A percentile compares a stretch with the other conserved stretches of the same genome.
These are phyloP conservation scores for Paramecium octaurelia DNA, from an alignment of 73 alveolate species.

Conservation along the genomic window DNA sequence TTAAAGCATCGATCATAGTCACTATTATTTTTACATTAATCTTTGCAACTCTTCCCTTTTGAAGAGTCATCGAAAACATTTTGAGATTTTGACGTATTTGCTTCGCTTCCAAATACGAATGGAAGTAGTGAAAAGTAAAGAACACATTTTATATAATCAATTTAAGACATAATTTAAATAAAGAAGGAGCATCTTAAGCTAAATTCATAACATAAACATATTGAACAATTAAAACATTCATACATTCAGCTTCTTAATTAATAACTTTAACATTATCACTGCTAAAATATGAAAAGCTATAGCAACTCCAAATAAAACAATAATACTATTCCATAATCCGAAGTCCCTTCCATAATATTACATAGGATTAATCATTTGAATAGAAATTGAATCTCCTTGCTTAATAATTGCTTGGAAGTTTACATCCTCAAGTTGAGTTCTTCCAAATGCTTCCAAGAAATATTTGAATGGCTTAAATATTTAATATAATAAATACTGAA, in stretches of 20 bases:
- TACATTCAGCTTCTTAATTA: neutral
- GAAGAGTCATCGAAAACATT: neutral
- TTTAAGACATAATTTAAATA: neutral
- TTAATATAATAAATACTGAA: neutral
- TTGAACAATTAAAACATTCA: neutral
- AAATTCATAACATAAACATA: neutral
- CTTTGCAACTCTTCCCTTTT: neutral
- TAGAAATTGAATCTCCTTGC: neutral
- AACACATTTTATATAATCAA: neutral
- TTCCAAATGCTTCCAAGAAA: conserved; percentile 16
- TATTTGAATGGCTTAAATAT: conserved; percentile 19
- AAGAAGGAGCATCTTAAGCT: neutral
- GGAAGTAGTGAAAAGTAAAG: neutral
- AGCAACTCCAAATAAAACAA: neutral
- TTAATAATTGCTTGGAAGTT: neutral
- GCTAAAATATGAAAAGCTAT: conserved; percentile 38
- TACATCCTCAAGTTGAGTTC: conserved; percentile 7
- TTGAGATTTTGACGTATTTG: neutral
- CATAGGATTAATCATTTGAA: neutral
- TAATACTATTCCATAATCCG: conserved; percentile 37
- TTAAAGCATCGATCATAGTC: neutral
- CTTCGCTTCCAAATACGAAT: neutral
- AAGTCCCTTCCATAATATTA: neutral
- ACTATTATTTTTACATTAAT: neutral
- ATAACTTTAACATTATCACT: neutral